These are phyloP conservation scores for Globisporangium polare DNA, from an alignment of 352 stramenopile species.

Conservation along the genomic window DNA sequence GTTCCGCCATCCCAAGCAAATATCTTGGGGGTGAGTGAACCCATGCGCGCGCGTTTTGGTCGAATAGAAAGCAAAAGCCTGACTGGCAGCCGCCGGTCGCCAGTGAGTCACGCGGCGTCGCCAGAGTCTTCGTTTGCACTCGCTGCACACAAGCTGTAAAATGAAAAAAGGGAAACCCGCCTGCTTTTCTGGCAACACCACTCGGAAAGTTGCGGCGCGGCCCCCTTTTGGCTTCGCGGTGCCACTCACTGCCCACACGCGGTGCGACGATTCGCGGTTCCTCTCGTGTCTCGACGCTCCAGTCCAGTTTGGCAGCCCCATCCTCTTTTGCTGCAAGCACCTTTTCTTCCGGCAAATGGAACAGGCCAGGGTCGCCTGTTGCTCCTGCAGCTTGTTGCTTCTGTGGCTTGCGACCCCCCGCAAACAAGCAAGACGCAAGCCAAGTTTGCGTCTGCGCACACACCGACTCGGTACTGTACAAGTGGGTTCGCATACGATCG, in stretches of 20 bases:
- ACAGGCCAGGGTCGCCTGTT: not conserved
- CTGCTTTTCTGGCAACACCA: no score
- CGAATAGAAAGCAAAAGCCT: no score
- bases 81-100: no score
- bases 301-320: not conserved
- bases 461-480: not conserved
- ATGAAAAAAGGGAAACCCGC: not conserved
- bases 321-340: not conserved
- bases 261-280: not conserved
- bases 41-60: no score
- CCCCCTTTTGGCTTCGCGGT: slow-evolving; percentile 1
- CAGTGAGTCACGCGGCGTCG: no score
- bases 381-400: no score
- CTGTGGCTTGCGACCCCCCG: no score
- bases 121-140: no score
- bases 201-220: not conserved
- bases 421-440: no score
- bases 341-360: not conserved
- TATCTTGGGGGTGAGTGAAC: no score
- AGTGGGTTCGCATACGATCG: not conserved
- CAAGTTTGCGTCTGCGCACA: not conserved
- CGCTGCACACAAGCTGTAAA: not conserved
- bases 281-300: slow-evolving; percentile 12
- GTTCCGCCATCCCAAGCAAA: no score
- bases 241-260: slow-evolving; percentile 11